Conservation (phyloP, 352 stramenopile genomes). For the Phytophthora fragariaefolia region DNA sequence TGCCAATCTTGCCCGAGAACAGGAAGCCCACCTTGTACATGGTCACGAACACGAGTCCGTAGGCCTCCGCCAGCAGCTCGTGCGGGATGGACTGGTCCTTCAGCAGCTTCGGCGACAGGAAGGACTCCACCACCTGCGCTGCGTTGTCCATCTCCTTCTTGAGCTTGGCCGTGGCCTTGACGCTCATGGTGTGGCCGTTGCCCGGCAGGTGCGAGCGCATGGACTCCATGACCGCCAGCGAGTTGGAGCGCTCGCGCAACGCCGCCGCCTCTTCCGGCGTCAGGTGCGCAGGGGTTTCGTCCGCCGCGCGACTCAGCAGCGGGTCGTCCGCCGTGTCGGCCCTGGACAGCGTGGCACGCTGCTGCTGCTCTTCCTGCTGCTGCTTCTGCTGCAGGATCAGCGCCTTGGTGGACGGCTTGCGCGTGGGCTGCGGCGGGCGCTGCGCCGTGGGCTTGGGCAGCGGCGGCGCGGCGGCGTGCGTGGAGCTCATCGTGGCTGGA, state of each 20-base stretch:
- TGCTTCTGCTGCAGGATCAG: constrained; percentile 56
- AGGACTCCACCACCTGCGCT: constrained; percentile 71
- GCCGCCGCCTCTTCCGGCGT: constrained; percentile 33
- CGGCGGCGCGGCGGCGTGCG: constrained; percentile 10
- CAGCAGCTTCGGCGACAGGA: constrained; percentile 74
- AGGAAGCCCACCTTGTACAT: constrained; percentile 86
- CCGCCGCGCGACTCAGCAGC: constrained; percentile 38
- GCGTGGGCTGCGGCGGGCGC: constrained; percentile 25
- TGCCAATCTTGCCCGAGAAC: constrained; percentile 81
- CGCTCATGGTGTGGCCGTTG: constrained; percentile 59
- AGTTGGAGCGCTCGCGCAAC: constrained; percentile 67
- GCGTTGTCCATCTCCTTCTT: constrained; percentile 70
- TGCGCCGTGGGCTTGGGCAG: constrained; percentile 9
- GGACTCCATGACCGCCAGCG: constrained; percentile 49
- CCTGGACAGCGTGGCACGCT: constrained; percentile 38
- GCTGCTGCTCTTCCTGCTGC: constrained; percentile 23
- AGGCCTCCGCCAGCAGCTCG: constrained; percentile 75
- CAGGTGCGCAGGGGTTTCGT: constrained; percentile 8
- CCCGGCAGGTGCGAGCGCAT: constrained; percentile 31
- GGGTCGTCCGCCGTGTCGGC: constrained; percentile 51
- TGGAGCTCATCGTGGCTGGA: constrained; percentile 31
- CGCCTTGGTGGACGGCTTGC: constrained; percentile 55
- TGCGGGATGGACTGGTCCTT: constrained; percentile 86
- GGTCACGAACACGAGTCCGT: constrained; percentile 81
- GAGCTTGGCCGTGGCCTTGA: constrained; percentile 63